These are phyloP conservation scores for Pythium angustatum DNA, from an alignment of 352 stramenopile species.

Conservation along the genomic window DNA sequence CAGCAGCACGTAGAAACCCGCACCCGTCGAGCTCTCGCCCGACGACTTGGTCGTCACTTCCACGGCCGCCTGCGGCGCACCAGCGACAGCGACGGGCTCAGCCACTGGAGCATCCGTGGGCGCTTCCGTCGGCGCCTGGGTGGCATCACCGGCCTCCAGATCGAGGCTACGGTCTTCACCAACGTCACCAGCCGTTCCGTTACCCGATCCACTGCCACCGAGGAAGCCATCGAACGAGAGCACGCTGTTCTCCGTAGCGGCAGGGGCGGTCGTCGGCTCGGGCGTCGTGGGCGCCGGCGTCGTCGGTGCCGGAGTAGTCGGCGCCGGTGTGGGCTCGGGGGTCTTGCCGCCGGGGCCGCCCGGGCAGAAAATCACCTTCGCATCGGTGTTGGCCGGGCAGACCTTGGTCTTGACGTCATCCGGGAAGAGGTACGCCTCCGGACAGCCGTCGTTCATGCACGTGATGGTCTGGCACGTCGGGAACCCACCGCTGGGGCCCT, in stretches of 20 bases:
- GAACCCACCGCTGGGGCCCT: conserved; percentile 24
- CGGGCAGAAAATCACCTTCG: conserved; percentile 55
- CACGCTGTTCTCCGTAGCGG: conserved; percentile 25
- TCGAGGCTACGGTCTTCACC: conserved; percentile 22
- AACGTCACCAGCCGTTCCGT: background rate
- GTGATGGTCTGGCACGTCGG: conserved; percentile 45
- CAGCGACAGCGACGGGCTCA: conserved; percentile 20
- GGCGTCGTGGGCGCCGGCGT: conserved; percentile 38
- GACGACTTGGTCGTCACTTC: conserved; percentile 40
- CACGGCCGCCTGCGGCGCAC: conserved; percentile 28
- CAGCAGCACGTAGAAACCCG: conserved; percentile 39
- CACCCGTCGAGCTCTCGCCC: background rate
- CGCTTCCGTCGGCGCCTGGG: background rate
- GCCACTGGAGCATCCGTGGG: conserved; percentile 20
- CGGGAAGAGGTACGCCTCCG: conserved; percentile 67
- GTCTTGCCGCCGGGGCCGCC: conserved; percentile 39
- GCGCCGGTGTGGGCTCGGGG: conserved; percentile 31
- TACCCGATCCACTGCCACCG: conserved; percentile 16
- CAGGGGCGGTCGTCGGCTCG: conserved; percentile 30
- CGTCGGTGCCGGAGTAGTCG: conserved; percentile 36
- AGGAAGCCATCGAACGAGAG: conserved; percentile 22
- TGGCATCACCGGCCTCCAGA: background rate
- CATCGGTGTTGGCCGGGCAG: conserved; percentile 36
- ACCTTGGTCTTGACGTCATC: conserved; percentile 57
- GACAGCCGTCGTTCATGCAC: conserved; percentile 53